phyloP scores from a whole-genome alignment of 192 early-diverging fungal species.

The Martensiomyces pterosporus region DNA sequence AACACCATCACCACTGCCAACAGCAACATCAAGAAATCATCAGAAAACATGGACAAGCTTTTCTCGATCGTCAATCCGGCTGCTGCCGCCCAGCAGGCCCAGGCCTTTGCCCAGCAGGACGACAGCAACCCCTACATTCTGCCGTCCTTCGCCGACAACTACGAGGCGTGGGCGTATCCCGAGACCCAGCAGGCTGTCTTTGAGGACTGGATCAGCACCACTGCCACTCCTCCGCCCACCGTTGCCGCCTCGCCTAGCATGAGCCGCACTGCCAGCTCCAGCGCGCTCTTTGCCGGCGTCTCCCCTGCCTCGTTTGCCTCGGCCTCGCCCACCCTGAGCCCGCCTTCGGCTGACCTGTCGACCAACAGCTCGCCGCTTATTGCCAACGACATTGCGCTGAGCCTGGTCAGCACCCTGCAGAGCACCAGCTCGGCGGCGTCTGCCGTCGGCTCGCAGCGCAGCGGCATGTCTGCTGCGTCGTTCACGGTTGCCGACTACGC shows the following conservation, averaged over 20 bases:
- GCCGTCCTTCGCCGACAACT: slow-evolving; percentile 40
- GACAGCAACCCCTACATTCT: slow-evolving; percentile 34
- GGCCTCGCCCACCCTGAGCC: slow-evolving; percentile 19
- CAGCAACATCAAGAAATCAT: slow-evolving; percentile 10
- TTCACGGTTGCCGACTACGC: slow-evolving; percentile 42
- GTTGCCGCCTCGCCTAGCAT: slow-evolving; percentile 33
- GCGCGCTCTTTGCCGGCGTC: no score
- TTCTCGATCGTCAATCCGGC: slow-evolving; percentile 28
- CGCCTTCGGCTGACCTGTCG: slow-evolving; percentile 23
- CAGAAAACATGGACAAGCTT: slow-evolving; percentile 41
- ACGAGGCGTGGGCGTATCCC: slow-evolving; percentile 42
- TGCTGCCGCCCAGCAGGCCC: slow-evolving; percentile 19
- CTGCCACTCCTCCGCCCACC: slow-evolving; percentile 35
- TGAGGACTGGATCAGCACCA: slow-evolving; percentile 40
- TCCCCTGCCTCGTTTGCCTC: slow-evolving; percentile 11
- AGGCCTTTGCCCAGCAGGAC: slow-evolving; percentile 28
- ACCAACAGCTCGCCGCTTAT: slow-evolving; percentile 31
- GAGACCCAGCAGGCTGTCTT: slow-evolving; percentile 46
- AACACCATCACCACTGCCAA: slow-evolving; percentile 5
- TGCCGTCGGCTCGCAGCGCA: slow-evolving; percentile 6
- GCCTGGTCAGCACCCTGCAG: slow-evolving; percentile 36
- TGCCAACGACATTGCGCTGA: slow-evolving; percentile 30
- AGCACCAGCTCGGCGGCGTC: slow-evolving; percentile 1
- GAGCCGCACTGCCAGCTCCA: slow-evolving; percentile 13
- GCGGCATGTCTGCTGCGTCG: slow-evolving; percentile 6